phyloP scores from a whole-genome alignment of 1,139 yeast species.

The Blastobotrys malaysiensis region DNA sequence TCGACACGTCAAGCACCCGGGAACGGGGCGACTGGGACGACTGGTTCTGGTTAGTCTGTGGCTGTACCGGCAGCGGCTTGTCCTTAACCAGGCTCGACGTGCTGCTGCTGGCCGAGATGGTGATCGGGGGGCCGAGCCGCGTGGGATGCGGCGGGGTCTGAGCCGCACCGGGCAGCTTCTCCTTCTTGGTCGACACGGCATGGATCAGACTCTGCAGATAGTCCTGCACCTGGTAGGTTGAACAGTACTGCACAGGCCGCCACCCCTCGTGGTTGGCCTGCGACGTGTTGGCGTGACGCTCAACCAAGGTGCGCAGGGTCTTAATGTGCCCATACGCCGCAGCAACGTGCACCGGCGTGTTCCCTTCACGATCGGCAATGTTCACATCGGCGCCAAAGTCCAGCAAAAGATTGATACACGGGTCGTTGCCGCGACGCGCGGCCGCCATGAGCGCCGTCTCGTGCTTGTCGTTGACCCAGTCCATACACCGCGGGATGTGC shows the following conservation, averaged over 20 bases:
- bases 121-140: background rate
- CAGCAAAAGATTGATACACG: constrained; percentile 63
- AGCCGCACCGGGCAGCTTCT: too few relatives aligned
- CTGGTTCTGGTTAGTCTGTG: constrained; percentile 6
- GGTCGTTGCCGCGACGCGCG: constrained; percentile 58
- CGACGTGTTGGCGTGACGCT: constrained; percentile 45
- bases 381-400: constrained; percentile 78
- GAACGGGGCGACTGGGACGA: constrained; percentile 16
- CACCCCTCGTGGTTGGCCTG: constrained; percentile 59
- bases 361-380: constrained; percentile 32
- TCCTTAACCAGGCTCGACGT: constrained; percentile 2
- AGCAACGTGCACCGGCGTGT: constrained; percentile 63
- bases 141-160: background rate
- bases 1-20: constrained; percentile 23
- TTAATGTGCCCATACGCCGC: constrained; percentile 68
- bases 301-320: constrained; percentile 56
- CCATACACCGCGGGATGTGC: constrained; percentile 65
- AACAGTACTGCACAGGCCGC: constrained; percentile 48
- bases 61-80: constrained; percentile 4
- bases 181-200: constrained; percentile 18
- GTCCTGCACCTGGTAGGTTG: constrained; percentile 34
- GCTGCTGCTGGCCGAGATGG: background rate
- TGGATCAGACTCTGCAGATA: constrained; percentile 32
- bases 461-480: constrained; percentile 49
- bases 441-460: constrained; percentile 69